Percentiles rank a stretch among this genome's conserved stretches.
Conservation (phyloP, 352 stramenopile genomes). For the Thraustochytrium sp. region DNA sequence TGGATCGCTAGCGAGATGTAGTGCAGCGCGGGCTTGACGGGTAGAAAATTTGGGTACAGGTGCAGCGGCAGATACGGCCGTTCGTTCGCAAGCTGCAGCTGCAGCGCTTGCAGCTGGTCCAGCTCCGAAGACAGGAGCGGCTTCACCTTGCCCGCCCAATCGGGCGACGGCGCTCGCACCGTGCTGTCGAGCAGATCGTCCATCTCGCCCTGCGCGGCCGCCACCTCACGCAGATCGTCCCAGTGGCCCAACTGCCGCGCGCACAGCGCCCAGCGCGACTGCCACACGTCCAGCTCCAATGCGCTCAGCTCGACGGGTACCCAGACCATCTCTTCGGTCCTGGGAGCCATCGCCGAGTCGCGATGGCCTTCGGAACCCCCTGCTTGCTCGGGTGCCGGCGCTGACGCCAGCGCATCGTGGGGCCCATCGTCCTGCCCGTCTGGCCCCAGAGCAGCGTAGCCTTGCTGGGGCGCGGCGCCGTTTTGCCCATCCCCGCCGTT, state of each 20-base stretch:
- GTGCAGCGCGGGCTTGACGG: neutral
- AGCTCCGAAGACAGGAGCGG: neutral
- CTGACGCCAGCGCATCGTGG: no score
- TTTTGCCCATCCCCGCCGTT: neutral
- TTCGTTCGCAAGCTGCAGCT: neutral
- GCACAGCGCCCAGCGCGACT: neutral
- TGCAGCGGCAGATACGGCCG: slow-evolving; percentile 8
- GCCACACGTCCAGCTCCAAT: slow-evolving; percentile 8
- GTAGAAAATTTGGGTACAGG: slow-evolving; percentile 16
- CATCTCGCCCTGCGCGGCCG: neutral
- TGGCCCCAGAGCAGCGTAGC: no score
- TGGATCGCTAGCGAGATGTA: slow-evolving; percentile 14
- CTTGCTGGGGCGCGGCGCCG: no score
- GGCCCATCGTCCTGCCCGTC: no score
- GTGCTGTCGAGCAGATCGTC: neutral
- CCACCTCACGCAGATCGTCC: neutral
- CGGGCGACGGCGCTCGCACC: neutral
- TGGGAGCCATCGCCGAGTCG: neutral
- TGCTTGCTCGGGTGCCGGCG: no score
- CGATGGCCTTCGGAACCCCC: neutral
- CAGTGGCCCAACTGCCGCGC: slow-evolving; percentile 4
- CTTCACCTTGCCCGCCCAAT: neutral
- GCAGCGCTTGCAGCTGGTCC: neutral
- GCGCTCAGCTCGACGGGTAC: neutral
- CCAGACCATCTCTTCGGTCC: neutral